These are phyloP conservation scores for Vanrija pseudolonga DNA, from an alignment of 1,284 basidiomycete genomes.

Conservation along the genomic window DNA sequence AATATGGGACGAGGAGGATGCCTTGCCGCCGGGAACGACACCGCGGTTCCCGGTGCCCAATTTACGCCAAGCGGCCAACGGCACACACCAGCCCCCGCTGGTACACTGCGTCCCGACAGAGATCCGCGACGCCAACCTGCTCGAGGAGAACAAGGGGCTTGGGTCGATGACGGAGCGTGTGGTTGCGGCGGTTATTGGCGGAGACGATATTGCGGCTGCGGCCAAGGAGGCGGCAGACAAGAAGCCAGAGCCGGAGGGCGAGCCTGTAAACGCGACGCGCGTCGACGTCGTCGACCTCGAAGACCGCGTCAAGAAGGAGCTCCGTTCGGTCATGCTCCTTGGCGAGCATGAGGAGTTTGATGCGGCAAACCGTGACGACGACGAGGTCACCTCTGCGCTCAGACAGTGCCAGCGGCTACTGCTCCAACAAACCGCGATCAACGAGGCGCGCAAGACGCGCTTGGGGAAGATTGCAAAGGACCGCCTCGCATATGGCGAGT, in stretches of 20 bases:
- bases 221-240: constrained; percentile 56
- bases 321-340: constrained; percentile 54
- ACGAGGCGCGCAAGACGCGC: constrained; percentile 74
- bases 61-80: constrained; percentile 21
- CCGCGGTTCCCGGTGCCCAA: constrained; percentile 33
- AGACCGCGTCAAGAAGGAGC: constrained; percentile 55
- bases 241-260: constrained; percentile 14
- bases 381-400: constrained; percentile 85
- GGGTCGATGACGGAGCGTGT: constrained; percentile 52
- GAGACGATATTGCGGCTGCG: constrained; percentile 10
- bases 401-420: constrained; percentile 83
- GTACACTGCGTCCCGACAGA: constrained; percentile 20
- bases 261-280: constrained; percentile 5
- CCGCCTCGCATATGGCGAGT: constrained; percentile 84
- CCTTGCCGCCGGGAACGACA: constrained; percentile 39
- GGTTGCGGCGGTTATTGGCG: constrained; percentile 68
- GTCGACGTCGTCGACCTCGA: constrained; percentile 55
- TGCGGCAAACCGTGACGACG: constrained; percentile 73
- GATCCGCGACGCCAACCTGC: constrained; percentile 39
- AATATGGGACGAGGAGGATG: constrained; percentile 88
- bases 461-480: constrained; percentile 76
- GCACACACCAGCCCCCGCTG: constrained; percentile 3
- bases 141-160: constrained; percentile 40
- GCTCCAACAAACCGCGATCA: constrained; percentile 67
- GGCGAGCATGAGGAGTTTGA: constrained; percentile 62